Evolutionary conservation across 345 rosid species (phyloP).

Genomic region (Eutrema japonicum): DNA sequence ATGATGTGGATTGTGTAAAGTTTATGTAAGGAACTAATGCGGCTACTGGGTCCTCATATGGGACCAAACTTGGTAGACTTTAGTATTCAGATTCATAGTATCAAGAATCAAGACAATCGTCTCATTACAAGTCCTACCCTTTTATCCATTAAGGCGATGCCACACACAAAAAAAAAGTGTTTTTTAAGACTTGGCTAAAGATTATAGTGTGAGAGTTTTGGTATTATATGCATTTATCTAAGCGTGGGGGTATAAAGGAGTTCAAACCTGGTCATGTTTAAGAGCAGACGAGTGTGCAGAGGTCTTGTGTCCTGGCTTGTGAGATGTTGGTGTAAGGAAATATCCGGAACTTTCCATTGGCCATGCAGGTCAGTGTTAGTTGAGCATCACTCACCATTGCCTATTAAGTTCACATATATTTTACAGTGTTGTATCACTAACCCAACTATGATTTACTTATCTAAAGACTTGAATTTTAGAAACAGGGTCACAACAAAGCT

Average conservation of each 20-base stretch:
- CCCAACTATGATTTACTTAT: background rate
- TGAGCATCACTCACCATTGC: conserved; percentile 55
- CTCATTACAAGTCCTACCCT: conserved; percentile 14
- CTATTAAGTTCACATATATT: conserved; percentile 47
- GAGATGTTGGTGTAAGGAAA: conserved; percentile 69
- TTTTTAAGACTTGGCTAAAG: background rate
- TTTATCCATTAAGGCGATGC: conserved; percentile 15
- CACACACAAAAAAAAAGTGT: background rate
- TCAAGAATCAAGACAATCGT: conserved; percentile 25
- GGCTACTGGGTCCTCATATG: conserved; percentile 35
- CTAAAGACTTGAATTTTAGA: background rate
- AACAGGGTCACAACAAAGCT: conserved; percentile 10
- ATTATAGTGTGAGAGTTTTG: conserved; percentile 19
- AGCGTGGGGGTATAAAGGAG: conserved; percentile 12
- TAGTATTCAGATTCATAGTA: conserved; percentile 33
- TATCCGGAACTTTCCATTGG: conserved; percentile 66
- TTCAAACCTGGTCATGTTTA: conserved; percentile 28
- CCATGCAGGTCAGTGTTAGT: conserved; percentile 70
- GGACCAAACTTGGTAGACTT: conserved; percentile 34
- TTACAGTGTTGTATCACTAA: background rate
- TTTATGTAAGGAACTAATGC: conserved; percentile 29
- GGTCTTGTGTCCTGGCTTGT: conserved; percentile 58
- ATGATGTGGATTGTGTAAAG: conserved; percentile 40
- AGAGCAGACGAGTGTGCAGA: conserved; percentile 80
- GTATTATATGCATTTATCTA: conserved; percentile 29